Percentiles rank a stretch among this genome's conserved stretches.
These are phyloP conservation scores for Pulveroboletus sp. DNA, from an alignment of 768 basidiomycete species.

Conservation along the genomic window DNA sequence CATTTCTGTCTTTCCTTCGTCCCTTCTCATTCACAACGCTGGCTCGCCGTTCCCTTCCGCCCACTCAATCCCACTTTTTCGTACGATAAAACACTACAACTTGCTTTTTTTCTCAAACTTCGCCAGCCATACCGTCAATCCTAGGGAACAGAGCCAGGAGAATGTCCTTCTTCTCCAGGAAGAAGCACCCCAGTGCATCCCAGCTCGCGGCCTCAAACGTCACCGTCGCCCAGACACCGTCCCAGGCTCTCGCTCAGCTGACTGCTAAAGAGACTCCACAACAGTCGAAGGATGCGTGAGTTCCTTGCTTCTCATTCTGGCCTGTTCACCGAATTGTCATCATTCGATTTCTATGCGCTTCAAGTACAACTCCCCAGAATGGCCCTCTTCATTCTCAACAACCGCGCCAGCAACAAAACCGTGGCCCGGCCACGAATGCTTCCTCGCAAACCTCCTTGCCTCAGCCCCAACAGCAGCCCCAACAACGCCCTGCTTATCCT, in stretches of 20 bases:
- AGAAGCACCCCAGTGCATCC: slow-evolving; percentile 61
- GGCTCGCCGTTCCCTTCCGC: slow-evolving; percentile 18
- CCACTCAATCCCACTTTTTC: slow-evolving; percentile 4
- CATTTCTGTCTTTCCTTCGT: slow-evolving; percentile 9
- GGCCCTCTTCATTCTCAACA: slow-evolving; percentile 30
- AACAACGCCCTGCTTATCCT: slow-evolving; percentile 64
- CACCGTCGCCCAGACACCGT: slow-evolving; percentile 59
- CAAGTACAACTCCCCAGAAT: slow-evolving; percentile 20
- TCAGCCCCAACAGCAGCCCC: slow-evolving; percentile 32
- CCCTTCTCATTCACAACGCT: slow-evolving; percentile 19
- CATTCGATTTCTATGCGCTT: neutral
- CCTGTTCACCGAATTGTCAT: slow-evolving; percentile 3
- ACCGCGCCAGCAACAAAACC: slow-evolving; percentile 35
- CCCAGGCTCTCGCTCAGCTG: slow-evolving; percentile 64
- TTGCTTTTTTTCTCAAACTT: slow-evolving; percentile 17
- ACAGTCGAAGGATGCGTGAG: slow-evolving; percentile 37
- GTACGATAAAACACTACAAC: slow-evolving; percentile 10
- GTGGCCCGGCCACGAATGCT: slow-evolving; percentile 31
- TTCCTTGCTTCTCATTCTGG: slow-evolving; percentile 9
- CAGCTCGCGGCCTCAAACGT: slow-evolving; percentile 44
- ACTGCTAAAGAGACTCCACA: slow-evolving; percentile 30
- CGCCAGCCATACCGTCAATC: slow-evolving; percentile 66
- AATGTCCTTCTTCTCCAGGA: slow-evolving; percentile 94
- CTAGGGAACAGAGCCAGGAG: slow-evolving; percentile 57
- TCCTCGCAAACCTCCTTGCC: slow-evolving; percentile 28